These are phyloP conservation scores for Aspergillus terreus DNA, from an alignment of 2,329 filamentous ascomycete species.

Conservation along the genomic window DNA sequence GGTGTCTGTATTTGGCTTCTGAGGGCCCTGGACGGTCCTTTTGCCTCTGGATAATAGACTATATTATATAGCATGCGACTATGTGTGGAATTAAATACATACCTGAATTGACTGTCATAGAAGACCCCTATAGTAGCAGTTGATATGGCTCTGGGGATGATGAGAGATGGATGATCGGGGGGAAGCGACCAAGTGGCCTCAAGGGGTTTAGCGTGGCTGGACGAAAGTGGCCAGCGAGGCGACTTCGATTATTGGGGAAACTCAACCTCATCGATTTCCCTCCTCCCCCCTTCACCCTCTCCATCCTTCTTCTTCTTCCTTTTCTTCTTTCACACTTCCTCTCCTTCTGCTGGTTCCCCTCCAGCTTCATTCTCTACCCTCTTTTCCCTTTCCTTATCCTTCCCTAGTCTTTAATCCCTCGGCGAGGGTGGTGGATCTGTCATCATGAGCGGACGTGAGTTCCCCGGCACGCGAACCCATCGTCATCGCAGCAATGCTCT, in stretches of 20 bases:
- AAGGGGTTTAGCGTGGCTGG: slow-evolving; percentile 33
- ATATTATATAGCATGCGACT: too few species aligned
- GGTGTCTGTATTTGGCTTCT: too few species aligned
- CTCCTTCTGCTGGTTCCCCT: slow-evolving; percentile 34
- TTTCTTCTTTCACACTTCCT: slow-evolving; percentile 21
- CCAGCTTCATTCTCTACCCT: slow-evolving; percentile 25
- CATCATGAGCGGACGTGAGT: slow-evolving; percentile 60
- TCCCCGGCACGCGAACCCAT: slow-evolving; percentile 25
- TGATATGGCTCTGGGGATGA: background rate
- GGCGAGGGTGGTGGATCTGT: slow-evolving; percentile 36
- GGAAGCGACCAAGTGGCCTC: slow-evolving; percentile 37
- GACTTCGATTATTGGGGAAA: slow-evolving; percentile 11
- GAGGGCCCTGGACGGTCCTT: too few species aligned
- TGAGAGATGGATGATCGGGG: slow-evolving; percentile 7
- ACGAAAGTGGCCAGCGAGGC: slow-evolving; percentile 37
- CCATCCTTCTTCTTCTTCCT: slow-evolving; percentile 21
- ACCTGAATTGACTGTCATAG: too few species aligned
- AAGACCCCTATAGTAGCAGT: background rate
- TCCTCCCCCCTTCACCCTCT: slow-evolving; percentile 21
- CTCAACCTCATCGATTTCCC: slow-evolving; percentile 19
- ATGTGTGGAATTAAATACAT: too few species aligned
- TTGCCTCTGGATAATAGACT: too few species aligned
- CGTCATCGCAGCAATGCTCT: slow-evolving; percentile 13
- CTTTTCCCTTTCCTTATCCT: slow-evolving; percentile 18
- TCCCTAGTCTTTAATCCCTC: slow-evolving; percentile 12